Conservation (phyloP, 495 filamentous ascomycete species). For the Letharia columbiana region DNA sequence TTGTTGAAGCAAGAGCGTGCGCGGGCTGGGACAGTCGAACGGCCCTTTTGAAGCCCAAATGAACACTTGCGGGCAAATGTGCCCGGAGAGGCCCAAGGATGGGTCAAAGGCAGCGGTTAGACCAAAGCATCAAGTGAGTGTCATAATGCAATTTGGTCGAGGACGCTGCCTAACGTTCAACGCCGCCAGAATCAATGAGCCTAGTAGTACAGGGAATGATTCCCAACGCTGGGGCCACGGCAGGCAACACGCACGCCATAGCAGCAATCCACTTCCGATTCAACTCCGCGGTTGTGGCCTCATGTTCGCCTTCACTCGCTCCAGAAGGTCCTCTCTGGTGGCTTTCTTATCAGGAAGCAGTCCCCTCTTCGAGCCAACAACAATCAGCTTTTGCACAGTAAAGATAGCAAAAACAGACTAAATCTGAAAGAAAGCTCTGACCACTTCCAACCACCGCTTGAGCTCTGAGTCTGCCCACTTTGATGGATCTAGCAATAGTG, state of each 20-base stretch:
- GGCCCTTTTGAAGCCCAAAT: background rate
- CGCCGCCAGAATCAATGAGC: background rate
- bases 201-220: background rate
- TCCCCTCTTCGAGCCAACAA: constrained; percentile 48
- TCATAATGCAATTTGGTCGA: background rate
- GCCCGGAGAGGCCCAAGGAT: background rate
- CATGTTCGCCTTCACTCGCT: constrained; percentile 73
- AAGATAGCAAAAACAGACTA: background rate
- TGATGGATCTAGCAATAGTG: constrained; percentile 45
- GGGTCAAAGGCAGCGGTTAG: background rate
- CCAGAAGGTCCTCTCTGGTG: constrained; percentile 66
- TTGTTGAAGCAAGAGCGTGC: background rate
- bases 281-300: constrained; percentile 18
- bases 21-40: background rate
- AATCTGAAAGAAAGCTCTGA: constrained; percentile 39
- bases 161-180: background rate
- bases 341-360: constrained; percentile 58
- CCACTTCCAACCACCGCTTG: constrained; percentile 63
- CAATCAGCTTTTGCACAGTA: constrained; percentile 15
- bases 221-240: background rate
- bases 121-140: background rate
- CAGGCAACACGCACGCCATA: background rate
- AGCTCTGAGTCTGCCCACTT: constrained; percentile 67
- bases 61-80: background rate
- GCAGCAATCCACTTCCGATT: background rate